Evolutionary conservation across 192 early-diverging fungal species (phyloP).

Genomic region (Coemansia sp.): DNA sequence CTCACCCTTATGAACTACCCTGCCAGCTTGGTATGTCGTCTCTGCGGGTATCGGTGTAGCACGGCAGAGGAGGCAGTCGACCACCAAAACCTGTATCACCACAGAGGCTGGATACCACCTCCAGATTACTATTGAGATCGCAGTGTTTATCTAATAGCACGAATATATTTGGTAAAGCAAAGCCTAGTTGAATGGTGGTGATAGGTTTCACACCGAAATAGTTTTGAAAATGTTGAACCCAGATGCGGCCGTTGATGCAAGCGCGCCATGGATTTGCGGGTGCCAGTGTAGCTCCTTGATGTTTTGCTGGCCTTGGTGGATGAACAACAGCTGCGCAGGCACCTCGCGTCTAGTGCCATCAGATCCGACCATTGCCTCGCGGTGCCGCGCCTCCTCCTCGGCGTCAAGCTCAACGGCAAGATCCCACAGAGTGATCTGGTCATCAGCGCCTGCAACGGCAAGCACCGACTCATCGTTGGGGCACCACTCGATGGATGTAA

Average conservation of each 20-base stretch:
- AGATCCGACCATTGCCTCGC: constrained; percentile 53
- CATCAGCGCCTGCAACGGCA: constrained; percentile 88
- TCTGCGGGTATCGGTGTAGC: neutral
- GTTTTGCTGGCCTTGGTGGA: constrained; percentile 89
- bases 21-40: neutral
- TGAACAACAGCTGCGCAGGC: constrained; percentile 92
- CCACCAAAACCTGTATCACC: neutral
- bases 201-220: constrained; percentile 65
- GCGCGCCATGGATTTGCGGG: constrained; percentile 84
- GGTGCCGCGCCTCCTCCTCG: constrained; percentile 73
- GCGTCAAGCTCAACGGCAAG: constrained; percentile 93
- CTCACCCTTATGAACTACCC: too few species aligned
- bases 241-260: constrained; percentile 78
- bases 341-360: constrained; percentile 71
- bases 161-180: neutral
- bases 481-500: constrained; percentile 98
- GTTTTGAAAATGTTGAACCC: constrained; percentile 99
- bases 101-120: neutral
- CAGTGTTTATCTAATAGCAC: neutral
- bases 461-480: constrained; percentile 89
- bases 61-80: neutral
- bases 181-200: neutral
- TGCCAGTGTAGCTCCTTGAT: constrained; percentile 99
- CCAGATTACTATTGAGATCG: neutral
- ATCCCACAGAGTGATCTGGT: constrained; percentile 98